Base-by-base conservation (phyloP, 345 rosid species). In the Brassica carinata region DNA sequence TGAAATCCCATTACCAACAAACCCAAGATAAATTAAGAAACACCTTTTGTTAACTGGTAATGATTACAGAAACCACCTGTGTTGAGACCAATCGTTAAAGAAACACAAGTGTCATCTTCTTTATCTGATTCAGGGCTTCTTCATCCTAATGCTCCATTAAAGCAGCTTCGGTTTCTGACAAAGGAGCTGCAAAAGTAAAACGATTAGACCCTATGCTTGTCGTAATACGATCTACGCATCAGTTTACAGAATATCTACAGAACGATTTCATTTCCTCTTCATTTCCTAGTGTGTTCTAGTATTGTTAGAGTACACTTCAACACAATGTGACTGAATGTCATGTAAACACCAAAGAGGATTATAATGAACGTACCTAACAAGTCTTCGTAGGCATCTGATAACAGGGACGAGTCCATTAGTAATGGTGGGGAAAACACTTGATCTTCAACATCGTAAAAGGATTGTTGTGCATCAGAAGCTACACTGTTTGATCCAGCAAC, bases 381-480 rank as follows among this genome's bases (percentile, higher is more conserved):
- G 85, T 96, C 98, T 77, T 96, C 99, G 72, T 90, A 92, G 51
- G 94, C 64, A 83, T 94, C 99, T 1, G 88, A 81, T 68, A 93
- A 82, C 65, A 96, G 72, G 40, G 91, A 87, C 18, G 94, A 82
- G 72, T 92, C 97, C 90, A 91, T 85, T 53, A 96, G 84, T 75
- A 96, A 82, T 85, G 94, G 99, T 61, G 99, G 98, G 8, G 99
- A 96, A 79, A 91, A 91, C 45, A 90, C 97, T 87, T 89, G 91
- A 79, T 87, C 97, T 64, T 93, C 94, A 74, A 88, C 71, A 51
- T 89, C 94, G 81, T 83, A 93, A 81, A 89, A 87, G 0, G 88
- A 86, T 64, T 84, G 86, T 14, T 83, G 91, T 30, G 87, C 75
- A 80, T 88, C 90, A n/a, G 90, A 84, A 72, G 87, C 76, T 58